A percentile compares a stretch with the other conserved stretches of the same genome.
Evolutionary conservation across 352 stramenopile genomes (phyloP).

Genomic region (Globisporangium perplexum): DNA sequence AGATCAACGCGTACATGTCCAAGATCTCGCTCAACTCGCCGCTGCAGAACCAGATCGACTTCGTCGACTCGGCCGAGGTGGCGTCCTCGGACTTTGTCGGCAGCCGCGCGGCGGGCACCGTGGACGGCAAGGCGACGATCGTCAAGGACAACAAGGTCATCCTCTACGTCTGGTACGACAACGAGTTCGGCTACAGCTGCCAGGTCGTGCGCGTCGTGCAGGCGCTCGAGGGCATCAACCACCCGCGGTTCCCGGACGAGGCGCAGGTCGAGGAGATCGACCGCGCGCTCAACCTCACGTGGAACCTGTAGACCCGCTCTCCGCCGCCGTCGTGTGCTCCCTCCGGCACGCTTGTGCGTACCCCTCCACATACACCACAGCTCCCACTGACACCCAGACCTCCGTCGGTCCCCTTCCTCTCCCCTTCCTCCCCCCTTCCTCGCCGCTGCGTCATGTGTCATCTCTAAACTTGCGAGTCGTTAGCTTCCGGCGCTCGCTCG

Average conservation of each 20-base stretch:
- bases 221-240: constrained; percentile 69
- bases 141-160: constrained; percentile 81
- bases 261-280: constrained; percentile 69
- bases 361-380: no score
- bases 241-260: constrained; percentile 65
- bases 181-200: constrained; percentile 88
- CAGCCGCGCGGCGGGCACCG: constrained; percentile 57
- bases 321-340: no score
- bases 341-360: no score
- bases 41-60: constrained; percentile 88
- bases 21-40: constrained; percentile 78
- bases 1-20: constrained; percentile 75
- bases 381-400: no score
- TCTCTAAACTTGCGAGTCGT: no score
- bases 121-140: constrained; percentile 85
- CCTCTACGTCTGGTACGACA: constrained; percentile 90
- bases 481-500: no score
- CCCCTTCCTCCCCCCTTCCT: no score
- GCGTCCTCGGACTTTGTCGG: constrained; percentile 85
- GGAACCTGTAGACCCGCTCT: constrained; percentile 31
- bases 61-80: constrained; percentile 77
- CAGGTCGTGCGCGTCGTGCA: constrained; percentile 83
- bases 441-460: no score
- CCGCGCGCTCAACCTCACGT: constrained; percentile 44
- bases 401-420: no score